Evolutionary conservation across 352 stramenopile species (phyloP).

Genomic region (Globisporangium echinulatum): DNA sequence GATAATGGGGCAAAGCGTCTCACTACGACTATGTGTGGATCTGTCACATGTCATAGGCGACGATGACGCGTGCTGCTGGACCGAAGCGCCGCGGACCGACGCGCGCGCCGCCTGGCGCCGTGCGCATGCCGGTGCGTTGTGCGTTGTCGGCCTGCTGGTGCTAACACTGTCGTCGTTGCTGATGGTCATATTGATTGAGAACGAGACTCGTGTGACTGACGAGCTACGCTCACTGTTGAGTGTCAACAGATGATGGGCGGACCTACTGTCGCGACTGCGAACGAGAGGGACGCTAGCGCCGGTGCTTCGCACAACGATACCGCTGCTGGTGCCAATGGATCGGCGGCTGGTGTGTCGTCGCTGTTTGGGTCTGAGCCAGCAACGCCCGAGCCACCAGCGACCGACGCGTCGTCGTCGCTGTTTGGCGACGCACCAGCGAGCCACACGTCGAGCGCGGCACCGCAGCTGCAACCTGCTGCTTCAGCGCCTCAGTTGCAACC

Average conservation of each 20-base stretch:
- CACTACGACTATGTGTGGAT: neutral
- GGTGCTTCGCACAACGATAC: neutral
- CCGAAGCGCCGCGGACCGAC: slow-evolving; percentile 73
- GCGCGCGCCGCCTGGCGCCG: slow-evolving; percentile 49
- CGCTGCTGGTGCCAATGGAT: neutral
- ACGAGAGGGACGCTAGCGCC: neutral
- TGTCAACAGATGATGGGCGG: slow-evolving; percentile 28
- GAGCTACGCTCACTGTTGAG: neutral
- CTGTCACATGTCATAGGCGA: slow-evolving; percentile 28
- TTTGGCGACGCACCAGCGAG: slow-evolving; percentile 7
- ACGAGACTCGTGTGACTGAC: neutral
- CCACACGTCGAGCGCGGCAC: slow-evolving; percentile 6
- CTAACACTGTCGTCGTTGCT: no score
- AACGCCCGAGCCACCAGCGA: neutral
- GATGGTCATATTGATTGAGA: no score
- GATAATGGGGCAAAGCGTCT: no score
- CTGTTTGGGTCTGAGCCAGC: neutral
- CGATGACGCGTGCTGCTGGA: slow-evolving; percentile 67
- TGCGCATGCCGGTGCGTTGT: slow-evolving; percentile 45
- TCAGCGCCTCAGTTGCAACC: neutral
- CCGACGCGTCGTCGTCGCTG: slow-evolving; percentile 1
- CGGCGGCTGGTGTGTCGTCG: neutral
- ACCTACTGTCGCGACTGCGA: slow-evolving; percentile 4
- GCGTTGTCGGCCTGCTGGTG: no score
- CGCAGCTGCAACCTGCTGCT: neutral